Base-by-base conservation (phyloP, 2,329 filamentous ascomycete genomes). In the Fusarium setosum region DNA sequence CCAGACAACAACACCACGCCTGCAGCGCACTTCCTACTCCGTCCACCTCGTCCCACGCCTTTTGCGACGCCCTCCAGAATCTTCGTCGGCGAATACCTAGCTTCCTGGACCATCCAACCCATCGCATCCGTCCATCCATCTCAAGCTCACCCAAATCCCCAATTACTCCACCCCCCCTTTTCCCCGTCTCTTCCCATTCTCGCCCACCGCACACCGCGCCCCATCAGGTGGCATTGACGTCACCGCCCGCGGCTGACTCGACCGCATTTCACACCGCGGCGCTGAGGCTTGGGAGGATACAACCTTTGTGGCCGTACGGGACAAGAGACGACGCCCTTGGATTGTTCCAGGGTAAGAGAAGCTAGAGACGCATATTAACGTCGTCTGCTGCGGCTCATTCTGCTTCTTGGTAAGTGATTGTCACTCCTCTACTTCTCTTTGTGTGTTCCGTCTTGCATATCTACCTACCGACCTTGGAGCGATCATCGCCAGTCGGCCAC, bases 161-260 rank as follows among this genome's bases (percentile, higher is more conserved):
- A 29, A 29, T 44, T 51, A 12, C 63, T 55, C 51, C 62, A 68
- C 65, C 49, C 44, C 26, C 44, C 60, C 34, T n/a, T 56, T 53
- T 37, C 40, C 31, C 58, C 51, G 29, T 53, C 35, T 67, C 52
- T 58, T 56, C 56, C 42, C 54, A 44, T 61, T 67, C 49, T 56
- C 55, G 56, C 38, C 59, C 63, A 56, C 53, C 34, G 32, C 34
- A 56, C 57, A 32, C 57, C 52, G 29, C 40, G 23, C 17, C 42
- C 59, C 54, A 68, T 72, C 70, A 72, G 70, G 68, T 66, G 70
- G 70, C 70, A 69, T 72, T 71, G 70, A 72, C 70, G 70, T 72
- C 70, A 72, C 61, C 38, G 54, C 29, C 40, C 35, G 49, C 52
- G 40, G 50, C 55, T 65, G 51, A 48, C 56, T 51, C 45, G 45